Conservation (phyloP, 2,329 filamentous ascomycete species). For the Colletotrichum gloeosporioides region DNA sequence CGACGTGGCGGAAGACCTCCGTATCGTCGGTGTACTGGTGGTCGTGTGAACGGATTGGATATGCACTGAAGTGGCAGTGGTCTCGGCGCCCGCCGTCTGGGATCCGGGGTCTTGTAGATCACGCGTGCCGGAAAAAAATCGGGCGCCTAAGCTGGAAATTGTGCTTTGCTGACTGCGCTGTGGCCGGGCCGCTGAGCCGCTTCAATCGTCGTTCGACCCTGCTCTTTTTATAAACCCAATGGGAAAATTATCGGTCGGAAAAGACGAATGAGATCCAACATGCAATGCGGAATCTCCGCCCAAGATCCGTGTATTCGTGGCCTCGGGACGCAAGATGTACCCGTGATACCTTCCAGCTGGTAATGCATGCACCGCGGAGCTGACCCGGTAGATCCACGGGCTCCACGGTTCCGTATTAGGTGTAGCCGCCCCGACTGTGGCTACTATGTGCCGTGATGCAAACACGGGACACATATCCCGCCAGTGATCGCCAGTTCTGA, state of each 20-base stretch:
- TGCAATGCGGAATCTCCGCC: neutral
- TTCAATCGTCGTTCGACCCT: neutral
- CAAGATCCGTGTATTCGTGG: neutral
- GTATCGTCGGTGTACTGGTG: neutral
- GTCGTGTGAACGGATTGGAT: neutral
- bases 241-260: neutral
- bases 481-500: neutral
- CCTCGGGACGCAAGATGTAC: neutral
- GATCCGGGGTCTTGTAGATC: slow-evolving; percentile 10
- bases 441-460: neutral
- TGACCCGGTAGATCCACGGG: slow-evolving; percentile 15
- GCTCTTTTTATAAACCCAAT: neutral
- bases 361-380: neutral
- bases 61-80: slow-evolving; percentile 3
- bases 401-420: slow-evolving; percentile 22
- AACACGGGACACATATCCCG: neutral
- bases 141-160: neutral
- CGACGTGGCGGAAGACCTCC: neutral
- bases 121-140: slow-evolving; percentile 11
- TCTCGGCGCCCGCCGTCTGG: slow-evolving; percentile 5
- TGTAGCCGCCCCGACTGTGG: neutral
- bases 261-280: neutral
- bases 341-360: neutral
- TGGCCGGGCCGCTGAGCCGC: slow-evolving; percentile 15
- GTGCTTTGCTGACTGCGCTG: neutral